phyloP scores from a whole-genome alignment of 768 basidiomycete species.

The Naganishia randhawae region DNA sequence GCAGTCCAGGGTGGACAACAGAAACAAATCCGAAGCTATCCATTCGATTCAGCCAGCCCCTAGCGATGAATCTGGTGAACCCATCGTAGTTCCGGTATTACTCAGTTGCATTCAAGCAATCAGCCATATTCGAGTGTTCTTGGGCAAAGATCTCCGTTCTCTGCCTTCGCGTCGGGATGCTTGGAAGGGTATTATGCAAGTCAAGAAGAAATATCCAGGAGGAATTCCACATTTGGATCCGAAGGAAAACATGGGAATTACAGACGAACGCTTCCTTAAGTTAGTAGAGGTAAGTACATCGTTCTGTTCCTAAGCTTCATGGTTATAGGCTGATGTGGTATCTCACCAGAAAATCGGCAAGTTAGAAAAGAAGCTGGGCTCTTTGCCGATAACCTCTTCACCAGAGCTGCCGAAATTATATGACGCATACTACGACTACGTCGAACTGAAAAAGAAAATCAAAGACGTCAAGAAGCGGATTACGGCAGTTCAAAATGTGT shows the following conservation, averaged over 20 bases:
- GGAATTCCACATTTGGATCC: constrained; percentile 86
- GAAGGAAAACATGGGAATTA: constrained; percentile 89
- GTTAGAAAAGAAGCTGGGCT: constrained; percentile 79
- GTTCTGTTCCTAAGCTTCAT: background rate
- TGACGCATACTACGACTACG: constrained; percentile 60
- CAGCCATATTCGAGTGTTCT: constrained; percentile 75
- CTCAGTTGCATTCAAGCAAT: constrained; percentile 81
- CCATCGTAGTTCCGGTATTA: constrained; percentile 82
- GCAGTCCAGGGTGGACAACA: constrained; percentile 59
- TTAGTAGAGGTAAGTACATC: constrained; percentile 65
- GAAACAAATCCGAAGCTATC: constrained; percentile 57
- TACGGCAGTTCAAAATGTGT: constrained; percentile 80
- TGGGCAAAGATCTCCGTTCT: constrained; percentile 84
- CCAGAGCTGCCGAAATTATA: constrained; percentile 75
- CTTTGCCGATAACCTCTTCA: constrained; percentile 73
- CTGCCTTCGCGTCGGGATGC: constrained; percentile 71
- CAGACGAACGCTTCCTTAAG: constrained; percentile 84
- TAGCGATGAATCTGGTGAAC: constrained; percentile 65
- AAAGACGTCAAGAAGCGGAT: constrained; percentile 79
- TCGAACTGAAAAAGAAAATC: constrained; percentile 61
- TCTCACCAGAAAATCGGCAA: constrained; percentile 76
- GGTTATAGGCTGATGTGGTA: background rate
- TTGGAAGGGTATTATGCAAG: constrained; percentile 86
- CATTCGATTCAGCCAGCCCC: constrained; percentile 67
- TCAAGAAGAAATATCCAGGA: constrained; percentile 82